Base-by-base conservation (phyloP, 2,329 filamentous ascomycete species). In the Talaromyces sp. region DNA sequence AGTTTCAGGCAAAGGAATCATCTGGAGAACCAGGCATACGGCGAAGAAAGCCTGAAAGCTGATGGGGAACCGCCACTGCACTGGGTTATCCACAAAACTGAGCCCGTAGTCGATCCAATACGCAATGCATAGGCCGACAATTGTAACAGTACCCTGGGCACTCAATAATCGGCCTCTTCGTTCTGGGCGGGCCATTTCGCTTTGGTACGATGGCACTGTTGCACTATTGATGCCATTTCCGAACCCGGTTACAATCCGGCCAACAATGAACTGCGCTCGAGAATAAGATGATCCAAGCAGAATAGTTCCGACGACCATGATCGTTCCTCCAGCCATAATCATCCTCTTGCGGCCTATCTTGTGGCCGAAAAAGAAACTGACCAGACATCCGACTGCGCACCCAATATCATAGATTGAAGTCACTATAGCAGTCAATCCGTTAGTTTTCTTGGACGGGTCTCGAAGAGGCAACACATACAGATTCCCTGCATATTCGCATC, bases 181-280 rank as follows among this genome's bases (percentile, higher is more conserved):
- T 21, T 46, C 41, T 1, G 41, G 41, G 7, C 41, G 41, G 5
- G 41, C 41, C 41, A 46, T 46, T 35, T 62, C 56, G 9, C 52
- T 50, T 54, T 60, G 58, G 27, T 50, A 63, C 11, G 50, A 43
- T 21, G 55, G 55, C 27, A 41, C 55, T 17, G 55, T 58, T 4
- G 55, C 49, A 13, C 43, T 49, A 8, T 58, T 58, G 24, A 50
- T 55, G 2, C 50, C 32, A 76, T 35, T 71, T 67, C 2, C 78
- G 68, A 81, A 67, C 0, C 79, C 79, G 1, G 78, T 79, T 19
- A 81, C 72, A 54, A 81, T 75, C 26, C 80, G 70, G 0, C 78
- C 80, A 14, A 77, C 72, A 14, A 82, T 75, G 38, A 82, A 72
- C 59, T 81, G 79, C 0, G 71, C 69, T 1, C 78, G 64, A 0